Evolutionary conservation across 2,329 filamentous ascomycete genomes (phyloP).

Genomic region (Ceratocystis cacaofunesta): DNA sequence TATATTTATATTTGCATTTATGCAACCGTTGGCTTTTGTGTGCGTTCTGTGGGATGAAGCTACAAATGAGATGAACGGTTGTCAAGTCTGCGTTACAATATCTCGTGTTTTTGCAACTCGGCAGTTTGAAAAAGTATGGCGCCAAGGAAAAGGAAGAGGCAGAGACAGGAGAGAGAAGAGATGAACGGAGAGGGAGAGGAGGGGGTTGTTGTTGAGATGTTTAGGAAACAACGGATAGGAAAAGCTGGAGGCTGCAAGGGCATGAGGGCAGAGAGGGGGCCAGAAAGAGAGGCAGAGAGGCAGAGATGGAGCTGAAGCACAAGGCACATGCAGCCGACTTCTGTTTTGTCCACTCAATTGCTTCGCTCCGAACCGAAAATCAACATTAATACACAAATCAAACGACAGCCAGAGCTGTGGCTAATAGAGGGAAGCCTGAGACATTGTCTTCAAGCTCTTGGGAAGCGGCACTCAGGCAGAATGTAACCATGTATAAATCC

Average conservation of each 20-base stretch:
- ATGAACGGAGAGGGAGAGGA: too few species aligned
- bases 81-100: not conserved
- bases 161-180: not conserved
- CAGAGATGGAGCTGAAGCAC: not conserved
- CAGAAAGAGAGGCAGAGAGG: not conserved
- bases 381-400: too few species aligned
- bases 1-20: not conserved
- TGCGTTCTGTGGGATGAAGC: not conserved
- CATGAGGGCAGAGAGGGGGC: too few species aligned
- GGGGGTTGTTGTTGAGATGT: too few species aligned
- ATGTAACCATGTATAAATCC: not conserved
- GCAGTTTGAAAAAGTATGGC: not conserved
- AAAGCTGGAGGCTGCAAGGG: too few species aligned
- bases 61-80: not conserved
- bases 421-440: not conserved
- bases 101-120: not conserved
- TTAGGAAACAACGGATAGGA: too few species aligned
- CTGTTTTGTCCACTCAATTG: not conserved
- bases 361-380: not conserved
- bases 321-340: not conserved
- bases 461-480: not conserved
- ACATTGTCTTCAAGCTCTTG: not conserved
- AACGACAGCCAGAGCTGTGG: not conserved
- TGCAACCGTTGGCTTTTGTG: not conserved
- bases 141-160: not conserved